Base-by-base conservation (phyloP, 108 stramenopile genomes). In the Hondaea fermentalgiana region DNA sequence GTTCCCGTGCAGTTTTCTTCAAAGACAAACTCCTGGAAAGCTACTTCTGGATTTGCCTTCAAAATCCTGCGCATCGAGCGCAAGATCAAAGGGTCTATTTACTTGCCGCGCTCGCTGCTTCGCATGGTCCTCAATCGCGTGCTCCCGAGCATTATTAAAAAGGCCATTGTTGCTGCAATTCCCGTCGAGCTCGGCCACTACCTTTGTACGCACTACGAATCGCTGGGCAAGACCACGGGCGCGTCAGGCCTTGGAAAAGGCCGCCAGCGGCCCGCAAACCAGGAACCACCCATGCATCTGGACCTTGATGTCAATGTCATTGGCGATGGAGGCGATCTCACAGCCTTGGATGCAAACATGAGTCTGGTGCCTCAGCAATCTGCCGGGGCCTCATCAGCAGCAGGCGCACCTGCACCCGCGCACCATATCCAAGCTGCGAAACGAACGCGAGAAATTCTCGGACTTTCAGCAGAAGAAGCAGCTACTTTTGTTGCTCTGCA, bases 61-160 rank as follows among this genome's bases (percentile, higher is more conserved):
- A 83, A 83, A 3, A 83, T 83, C 3, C 51, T 83, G 10, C 76
- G 76, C 51, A 83, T 83, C 28, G 76, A 83, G 23, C 76, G 76
- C 76, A 53, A 83, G n/a, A 53, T 83, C 51, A 83, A 83, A 23
- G 76, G 76, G 10, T 53, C 76, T 3, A 47, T 83, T 17, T 53
- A 47, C n/a, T 17, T 83, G 6, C 76, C 76, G 23, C 19, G 28
- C n/a, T 83, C 76, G n/a, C 51, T 83, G 76, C n/a, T 83, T 12
- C 76, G 51, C 19, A 83, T 83, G 76, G 51, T 83, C 25, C 23
- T 83, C 16, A 83, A 83, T 83, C 76, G 76, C 28, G 76, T 83
- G 19, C 51, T 83, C 6, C 76, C 76, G 49, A 53, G 76, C 51
- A 28, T 83, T 17, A 53, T 83, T 2, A 83, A 83, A 45, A 83